A percentile compares a stretch with the other conserved stretches of the same genome.
phyloP scores from a whole-genome alignment of 345 rosid species.

The Arabidopsis thaliana region DNA sequence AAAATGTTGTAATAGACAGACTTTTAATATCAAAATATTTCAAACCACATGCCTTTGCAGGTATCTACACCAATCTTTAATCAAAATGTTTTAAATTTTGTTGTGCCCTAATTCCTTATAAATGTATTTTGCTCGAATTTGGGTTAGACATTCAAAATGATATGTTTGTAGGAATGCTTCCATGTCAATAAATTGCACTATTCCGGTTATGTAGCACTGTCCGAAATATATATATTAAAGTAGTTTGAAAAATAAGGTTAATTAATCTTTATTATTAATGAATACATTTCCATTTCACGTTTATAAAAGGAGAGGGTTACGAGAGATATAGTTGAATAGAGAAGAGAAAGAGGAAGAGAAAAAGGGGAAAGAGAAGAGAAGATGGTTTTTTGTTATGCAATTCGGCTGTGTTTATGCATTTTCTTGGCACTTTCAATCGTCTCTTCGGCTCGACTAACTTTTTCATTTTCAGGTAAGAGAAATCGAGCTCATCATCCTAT shows the following conservation, averaged over 20 bases:
- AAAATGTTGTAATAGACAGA: not conserved
- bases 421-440: constrained; percentile 38
- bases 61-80: constrained; percentile 1
- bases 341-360: constrained; percentile 5
- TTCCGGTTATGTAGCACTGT: not conserved
- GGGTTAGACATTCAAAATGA: not conserved
- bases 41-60: constrained; percentile 19
- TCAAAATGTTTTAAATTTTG: not conserved
- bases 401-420: constrained; percentile 41
- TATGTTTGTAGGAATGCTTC: not conserved
- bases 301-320: constrained; percentile 36
- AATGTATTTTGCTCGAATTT: not conserved
- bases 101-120: constrained; percentile 8
- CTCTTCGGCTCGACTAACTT: constrained; percentile 48
- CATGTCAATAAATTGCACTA: not conserved
- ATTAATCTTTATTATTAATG: too few relatives aligned
- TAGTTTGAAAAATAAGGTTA: constrained; percentile 16
- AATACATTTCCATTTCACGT: not conserved
- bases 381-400: constrained; percentile 33
- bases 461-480: constrained; percentile 49
- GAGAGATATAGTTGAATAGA: constrained; percentile 26
- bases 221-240: constrained; percentile 15
- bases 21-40: constrained; percentile 1
- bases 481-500: constrained; percentile 6
- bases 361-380: not conserved